These are phyloP conservation scores for Cordyceps militaris DNA, from an alignment of 2,329 filamentous ascomycete genomes.

Conservation along the genomic window DNA sequence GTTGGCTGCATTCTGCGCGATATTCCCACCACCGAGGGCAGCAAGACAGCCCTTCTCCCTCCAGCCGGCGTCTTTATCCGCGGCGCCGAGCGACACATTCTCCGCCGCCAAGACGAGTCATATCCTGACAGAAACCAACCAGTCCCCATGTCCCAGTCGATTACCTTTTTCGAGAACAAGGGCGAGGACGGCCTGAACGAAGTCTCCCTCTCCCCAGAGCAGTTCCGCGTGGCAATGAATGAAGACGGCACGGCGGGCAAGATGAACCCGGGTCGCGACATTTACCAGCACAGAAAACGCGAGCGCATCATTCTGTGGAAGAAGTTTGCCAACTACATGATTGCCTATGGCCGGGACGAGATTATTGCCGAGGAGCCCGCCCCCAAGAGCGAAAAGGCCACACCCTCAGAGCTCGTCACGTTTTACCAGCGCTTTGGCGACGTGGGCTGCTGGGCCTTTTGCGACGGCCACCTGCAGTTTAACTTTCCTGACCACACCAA, in stretches of 20 bases:
- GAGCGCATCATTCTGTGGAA: slow-evolving; percentile 63
- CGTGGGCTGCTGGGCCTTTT: slow-evolving; percentile 75
- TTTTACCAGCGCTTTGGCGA: slow-evolving; percentile 79
- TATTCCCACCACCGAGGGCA: slow-evolving; percentile 45
- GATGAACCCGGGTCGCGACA: slow-evolving; percentile 54
- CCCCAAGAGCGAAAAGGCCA: slow-evolving; percentile 33
- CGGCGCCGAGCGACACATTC: slow-evolving; percentile 63
- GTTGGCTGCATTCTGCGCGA: slow-evolving; percentile 63
- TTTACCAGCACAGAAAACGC: slow-evolving; percentile 58
- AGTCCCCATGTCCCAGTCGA: slow-evolving; percentile 52
- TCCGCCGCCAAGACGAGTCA: slow-evolving; percentile 48
- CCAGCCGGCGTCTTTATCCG: slow-evolving; percentile 67
- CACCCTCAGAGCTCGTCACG: slow-evolving; percentile 55
- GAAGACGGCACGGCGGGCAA: slow-evolving; percentile 54
- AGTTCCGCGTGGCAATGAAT: slow-evolving; percentile 49
- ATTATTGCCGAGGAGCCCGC: slow-evolving; percentile 41
- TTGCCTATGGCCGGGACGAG: slow-evolving; percentile 66
- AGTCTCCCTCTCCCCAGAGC: slow-evolving; percentile 57
- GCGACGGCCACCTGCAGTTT: slow-evolving; percentile 75
- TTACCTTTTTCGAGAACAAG: slow-evolving; percentile 70
- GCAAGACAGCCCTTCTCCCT: slow-evolving; percentile 47
- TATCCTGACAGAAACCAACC: slow-evolving; percentile 55
- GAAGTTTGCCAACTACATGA: slow-evolving; percentile 70
- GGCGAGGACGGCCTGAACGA: slow-evolving; percentile 56
- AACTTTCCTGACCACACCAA: slow-evolving; percentile 89